These are phyloP conservation scores for Stenogyne calaminthoides DNA, from an alignment of 305 asterid genomes.

Conservation along the genomic window DNA sequence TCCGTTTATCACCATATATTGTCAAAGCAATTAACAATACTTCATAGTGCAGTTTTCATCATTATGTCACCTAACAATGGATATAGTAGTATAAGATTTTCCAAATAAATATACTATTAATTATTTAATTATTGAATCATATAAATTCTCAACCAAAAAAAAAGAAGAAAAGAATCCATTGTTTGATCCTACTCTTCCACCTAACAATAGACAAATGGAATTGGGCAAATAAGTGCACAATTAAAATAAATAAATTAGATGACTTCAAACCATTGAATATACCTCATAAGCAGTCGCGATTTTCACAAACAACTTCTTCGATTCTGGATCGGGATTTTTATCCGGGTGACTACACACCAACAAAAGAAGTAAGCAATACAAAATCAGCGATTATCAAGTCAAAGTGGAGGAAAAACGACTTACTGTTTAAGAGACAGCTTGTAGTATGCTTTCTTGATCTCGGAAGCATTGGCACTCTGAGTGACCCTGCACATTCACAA, in stretches of 20 bases:
- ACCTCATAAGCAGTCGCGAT: conserved; percentile 96
- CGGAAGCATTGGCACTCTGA: conserved; percentile 57
- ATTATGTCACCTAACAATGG: background rate
- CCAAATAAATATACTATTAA: too few species aligned
- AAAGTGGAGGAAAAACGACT: conserved; percentile 18
- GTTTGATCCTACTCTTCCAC: background rate
- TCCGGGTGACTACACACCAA: conserved; percentile 71
- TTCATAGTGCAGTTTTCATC: background rate
- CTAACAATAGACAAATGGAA: background rate
- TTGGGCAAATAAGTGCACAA: background rate
- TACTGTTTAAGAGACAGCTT: conserved; percentile 87
- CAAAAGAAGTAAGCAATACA: background rate
- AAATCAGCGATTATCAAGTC: background rate
- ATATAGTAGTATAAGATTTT: too few species aligned
- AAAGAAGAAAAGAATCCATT: too few species aligned
- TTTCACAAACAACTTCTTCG: conserved; percentile 73
- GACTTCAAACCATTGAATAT: background rate
- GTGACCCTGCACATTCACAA: conserved; percentile 42
- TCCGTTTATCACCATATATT: background rate
- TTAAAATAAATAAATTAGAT: background rate
- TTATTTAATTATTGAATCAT: too few species aligned
- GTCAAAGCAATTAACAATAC: background rate
- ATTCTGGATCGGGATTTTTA: conserved; percentile 89
- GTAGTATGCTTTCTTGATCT: conserved; percentile 69
- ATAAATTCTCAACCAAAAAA: too few species aligned